Percentiles rank a stretch among this genome's conserved stretches.
Evolutionary conservation across 1,284 basidiomycete species (phyloP).

Genomic region (Moesziomyces aphidis): DNA sequence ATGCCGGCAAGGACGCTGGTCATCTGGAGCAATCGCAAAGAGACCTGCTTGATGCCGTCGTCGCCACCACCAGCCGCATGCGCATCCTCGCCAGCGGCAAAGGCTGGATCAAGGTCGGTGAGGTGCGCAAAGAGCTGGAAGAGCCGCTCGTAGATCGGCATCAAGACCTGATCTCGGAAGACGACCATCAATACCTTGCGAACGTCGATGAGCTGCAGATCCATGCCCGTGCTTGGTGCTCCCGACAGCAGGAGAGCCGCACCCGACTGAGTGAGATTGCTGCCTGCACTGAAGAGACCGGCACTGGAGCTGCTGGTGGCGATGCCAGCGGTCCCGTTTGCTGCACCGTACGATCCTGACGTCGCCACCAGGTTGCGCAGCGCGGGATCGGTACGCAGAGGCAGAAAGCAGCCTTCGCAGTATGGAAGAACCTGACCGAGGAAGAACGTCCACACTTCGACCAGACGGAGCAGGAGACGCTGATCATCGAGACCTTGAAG

Average conservation of each 20-base stretch:
- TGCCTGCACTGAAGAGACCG: conserved; percentile 15
- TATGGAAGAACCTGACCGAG: conserved; percentile 92
- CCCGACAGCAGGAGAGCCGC: conserved; percentile 19
- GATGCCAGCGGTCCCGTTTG: conserved; percentile 4
- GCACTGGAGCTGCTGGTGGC: background rate
- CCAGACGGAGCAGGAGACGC: conserved; percentile 79
- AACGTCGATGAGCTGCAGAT: conserved; percentile 75
- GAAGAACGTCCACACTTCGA: conserved; percentile 93
- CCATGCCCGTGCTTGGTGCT: conserved; percentile 5
- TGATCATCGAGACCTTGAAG: conserved; percentile 74
- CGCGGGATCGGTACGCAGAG: conserved; percentile 65
- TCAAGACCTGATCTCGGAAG: conserved; percentile 76
- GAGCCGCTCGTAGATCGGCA: conserved; percentile 60
- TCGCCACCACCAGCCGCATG: conserved; percentile 16
- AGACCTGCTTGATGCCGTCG: conserved; percentile 43
- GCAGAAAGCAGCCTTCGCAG: conserved; percentile 75
- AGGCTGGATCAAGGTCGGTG: conserved; percentile 44
- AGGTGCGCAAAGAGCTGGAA: conserved; percentile 47
- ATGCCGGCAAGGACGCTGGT: conserved; percentile 61
- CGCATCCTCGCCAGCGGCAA: conserved; percentile 17
- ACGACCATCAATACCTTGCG: conserved; percentile 80
- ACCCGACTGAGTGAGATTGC: conserved; percentile 17
- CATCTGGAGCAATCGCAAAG: conserved; percentile 62
- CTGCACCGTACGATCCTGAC: conserved; percentile 8
- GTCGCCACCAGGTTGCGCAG: conserved; percentile 48